phyloP scores from a whole-genome alignment of 1,284 basidiomycete species.

The Clitocybe nebularis region DNA sequence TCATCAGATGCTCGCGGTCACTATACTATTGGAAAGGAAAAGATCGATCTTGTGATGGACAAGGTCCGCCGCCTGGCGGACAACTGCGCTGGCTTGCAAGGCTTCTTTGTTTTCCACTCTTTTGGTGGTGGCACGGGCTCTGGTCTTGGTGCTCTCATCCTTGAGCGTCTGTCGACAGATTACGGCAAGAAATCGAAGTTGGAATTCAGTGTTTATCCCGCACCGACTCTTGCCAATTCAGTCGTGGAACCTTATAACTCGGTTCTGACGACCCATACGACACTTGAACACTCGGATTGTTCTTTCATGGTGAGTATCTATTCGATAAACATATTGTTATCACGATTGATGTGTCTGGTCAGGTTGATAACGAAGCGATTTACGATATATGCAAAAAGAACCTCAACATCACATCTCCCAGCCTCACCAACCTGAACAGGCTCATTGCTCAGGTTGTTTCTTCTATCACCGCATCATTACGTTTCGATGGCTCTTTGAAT shows the following conservation, averaged over 20 bases:
- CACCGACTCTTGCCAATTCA: slow-evolving; percentile 92
- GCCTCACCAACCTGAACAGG: slow-evolving; percentile 94
- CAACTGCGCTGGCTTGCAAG: slow-evolving; percentile 97
- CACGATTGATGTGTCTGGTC: slow-evolving; percentile 9
- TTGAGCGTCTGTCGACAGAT: slow-evolving; percentile 96
- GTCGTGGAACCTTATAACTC: slow-evolving; percentile 99
- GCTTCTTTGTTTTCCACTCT: slow-evolving; percentile 99
- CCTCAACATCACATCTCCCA: slow-evolving; percentile 82
- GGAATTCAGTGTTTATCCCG: slow-evolving; percentile 98
- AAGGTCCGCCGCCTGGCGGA: slow-evolving; percentile 95
- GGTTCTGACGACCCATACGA: slow-evolving; percentile 97
- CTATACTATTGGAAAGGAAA: slow-evolving; percentile 98
- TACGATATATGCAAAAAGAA: slow-evolving; percentile 99
- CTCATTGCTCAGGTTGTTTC: slow-evolving; percentile 98
- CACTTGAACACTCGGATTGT: slow-evolving; percentile 98
- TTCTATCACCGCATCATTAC: slow-evolving; percentile 94
- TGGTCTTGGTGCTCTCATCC: slow-evolving; percentile 95
- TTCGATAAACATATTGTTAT: slow-evolving; percentile 3
- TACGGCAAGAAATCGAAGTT: slow-evolving; percentile 99
- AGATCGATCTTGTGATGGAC: slow-evolving; percentile 91
- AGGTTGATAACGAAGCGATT: slow-evolving; percentile 92
- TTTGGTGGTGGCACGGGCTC: slow-evolving; percentile 99
- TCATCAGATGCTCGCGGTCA: slow-evolving; percentile 92
- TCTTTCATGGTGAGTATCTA: slow-evolving; percentile 84
- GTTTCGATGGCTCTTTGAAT: slow-evolving; percentile 97